Conservation (phyloP, 2,329 filamentous ascomycete genomes). For the Ilyonectria mors-panacis region DNA sequence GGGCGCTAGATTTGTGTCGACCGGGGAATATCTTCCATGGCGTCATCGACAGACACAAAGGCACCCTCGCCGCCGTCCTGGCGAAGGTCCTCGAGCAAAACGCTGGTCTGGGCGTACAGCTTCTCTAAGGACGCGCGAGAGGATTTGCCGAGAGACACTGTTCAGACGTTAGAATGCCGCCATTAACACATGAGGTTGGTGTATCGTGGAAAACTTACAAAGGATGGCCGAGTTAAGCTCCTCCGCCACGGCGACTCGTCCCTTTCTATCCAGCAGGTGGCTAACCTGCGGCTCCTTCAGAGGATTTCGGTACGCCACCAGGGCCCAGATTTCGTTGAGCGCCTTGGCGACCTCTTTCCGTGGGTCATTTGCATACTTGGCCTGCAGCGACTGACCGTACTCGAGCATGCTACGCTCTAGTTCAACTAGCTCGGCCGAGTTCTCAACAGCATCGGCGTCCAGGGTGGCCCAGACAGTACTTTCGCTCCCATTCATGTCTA, state of each 20-base stretch:
- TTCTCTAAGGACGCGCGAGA: constrained; percentile 88
- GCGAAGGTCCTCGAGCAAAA: constrained; percentile 85
- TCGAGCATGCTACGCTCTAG: constrained; percentile 79
- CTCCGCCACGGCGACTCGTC: constrained; percentile 86
- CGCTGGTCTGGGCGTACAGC: constrained; percentile 87
- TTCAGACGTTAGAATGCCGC: constrained; percentile 35
- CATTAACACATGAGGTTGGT: neutral
- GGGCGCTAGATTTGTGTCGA: constrained; percentile 51
- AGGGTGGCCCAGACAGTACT: constrained; percentile 53
- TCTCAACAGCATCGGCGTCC: constrained; percentile 63
- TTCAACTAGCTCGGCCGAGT: constrained; percentile 53
- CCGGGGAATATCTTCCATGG: constrained; percentile 64
- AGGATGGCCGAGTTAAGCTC: constrained; percentile 95
- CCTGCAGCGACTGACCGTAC: constrained; percentile 84
- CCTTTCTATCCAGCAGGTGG: constrained; percentile 82
- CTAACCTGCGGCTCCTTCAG: constrained; percentile 81
- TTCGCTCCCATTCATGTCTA: constrained; percentile 66
- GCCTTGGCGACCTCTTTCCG: constrained; percentile 79
- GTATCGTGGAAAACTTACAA: constrained; percentile 68
- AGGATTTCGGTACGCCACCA: constrained; percentile 90
- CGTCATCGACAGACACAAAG: constrained; percentile 77
- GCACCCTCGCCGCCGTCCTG: constrained; percentile 85
- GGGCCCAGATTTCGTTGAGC: constrained; percentile 87
- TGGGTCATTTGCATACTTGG: constrained; percentile 82
- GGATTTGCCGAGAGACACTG: constrained; percentile 92